Percentiles rank a stretch among this genome's conserved stretches.
These are phyloP conservation scores for Talaromyces marneffei DNA, from an alignment of 2,329 filamentous ascomycete species.

Conservation along the genomic window DNA sequence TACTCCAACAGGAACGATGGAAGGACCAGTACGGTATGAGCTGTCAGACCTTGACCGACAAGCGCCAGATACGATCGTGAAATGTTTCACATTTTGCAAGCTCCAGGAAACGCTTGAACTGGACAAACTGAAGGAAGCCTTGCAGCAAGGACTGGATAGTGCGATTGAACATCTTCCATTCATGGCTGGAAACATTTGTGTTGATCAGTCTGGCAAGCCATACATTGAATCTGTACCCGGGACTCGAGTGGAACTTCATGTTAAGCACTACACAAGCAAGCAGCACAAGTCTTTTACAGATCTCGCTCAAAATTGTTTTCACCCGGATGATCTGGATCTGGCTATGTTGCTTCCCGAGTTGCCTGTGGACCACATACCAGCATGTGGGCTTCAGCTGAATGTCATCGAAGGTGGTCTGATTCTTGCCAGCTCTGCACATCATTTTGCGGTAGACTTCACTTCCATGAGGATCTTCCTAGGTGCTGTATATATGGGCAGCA, in stretches of 20 bases:
- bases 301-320: neutral
- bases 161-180: neutral
- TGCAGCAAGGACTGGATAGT: neutral
- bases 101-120: constrained; percentile 8
- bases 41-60: constrained; percentile 22
- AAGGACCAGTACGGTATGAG: constrained; percentile 12
- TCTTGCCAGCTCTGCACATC: constrained; percentile 18
- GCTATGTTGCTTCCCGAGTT: constrained; percentile 15
- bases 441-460: constrained; percentile 22
- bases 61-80: constrained; percentile 19
- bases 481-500: neutral
- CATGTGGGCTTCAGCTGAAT: constrained; percentile 20
- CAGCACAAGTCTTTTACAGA: neutral
- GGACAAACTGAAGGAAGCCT: neutral
- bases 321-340: neutral
- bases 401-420: constrained; percentile 20
- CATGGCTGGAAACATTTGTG: neutral
- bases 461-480: constrained; percentile 16
- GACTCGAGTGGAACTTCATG: neutral
- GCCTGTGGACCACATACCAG: constrained; percentile 9
- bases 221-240: neutral
- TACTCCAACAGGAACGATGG: neutral
- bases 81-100: constrained; percentile 20
- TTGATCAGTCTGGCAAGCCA: neutral
- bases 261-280: neutral